A percentile compares a stretch with the other conserved stretches of the same genome.
phyloP scores from a whole-genome alignment of 495 filamentous ascomycete species.

The Podospora pseudocomata region DNA sequence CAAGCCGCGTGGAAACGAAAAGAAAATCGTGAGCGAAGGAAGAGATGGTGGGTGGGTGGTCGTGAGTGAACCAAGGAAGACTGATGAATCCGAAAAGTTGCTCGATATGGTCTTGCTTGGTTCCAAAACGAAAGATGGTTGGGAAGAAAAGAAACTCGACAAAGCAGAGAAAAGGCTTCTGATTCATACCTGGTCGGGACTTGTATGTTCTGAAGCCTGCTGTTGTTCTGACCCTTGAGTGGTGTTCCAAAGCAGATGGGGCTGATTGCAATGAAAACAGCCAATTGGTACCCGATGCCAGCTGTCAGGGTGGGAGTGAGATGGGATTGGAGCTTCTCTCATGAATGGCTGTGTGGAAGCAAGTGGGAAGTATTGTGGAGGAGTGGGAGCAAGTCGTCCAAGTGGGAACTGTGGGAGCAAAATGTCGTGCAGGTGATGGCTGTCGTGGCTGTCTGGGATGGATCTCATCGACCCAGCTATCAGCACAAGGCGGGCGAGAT shows the following conservation, averaged over 20 bases:
- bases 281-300: slow-evolving; percentile 27
- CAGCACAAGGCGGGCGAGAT: not conserved
- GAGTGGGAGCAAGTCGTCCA: not conserved
- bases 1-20: not conserved
- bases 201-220: not conserved
- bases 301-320: slow-evolving; percentile 15
- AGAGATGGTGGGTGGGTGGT: not conserved
- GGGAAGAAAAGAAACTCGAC: not conserved
- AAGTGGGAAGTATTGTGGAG: not conserved
- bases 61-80: not conserved
- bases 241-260: not conserved
- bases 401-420: not conserved
- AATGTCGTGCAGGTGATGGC: not conserved
- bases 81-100: no score
- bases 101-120: no score
- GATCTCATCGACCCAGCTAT: not conserved
- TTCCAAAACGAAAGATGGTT: no score
- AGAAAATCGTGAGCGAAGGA: not conserved
- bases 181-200: not conserved
- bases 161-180: not conserved
- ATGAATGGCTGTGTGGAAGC: not conserved
- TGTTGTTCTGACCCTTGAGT: not conserved
- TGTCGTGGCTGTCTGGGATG: slow-evolving; percentile 4
- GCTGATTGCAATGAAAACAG: not conserved
- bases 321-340: not conserved